Evolutionary conservation across 345 rosid species (phyloP).

Genomic region (Lepidium africanum): DNA sequence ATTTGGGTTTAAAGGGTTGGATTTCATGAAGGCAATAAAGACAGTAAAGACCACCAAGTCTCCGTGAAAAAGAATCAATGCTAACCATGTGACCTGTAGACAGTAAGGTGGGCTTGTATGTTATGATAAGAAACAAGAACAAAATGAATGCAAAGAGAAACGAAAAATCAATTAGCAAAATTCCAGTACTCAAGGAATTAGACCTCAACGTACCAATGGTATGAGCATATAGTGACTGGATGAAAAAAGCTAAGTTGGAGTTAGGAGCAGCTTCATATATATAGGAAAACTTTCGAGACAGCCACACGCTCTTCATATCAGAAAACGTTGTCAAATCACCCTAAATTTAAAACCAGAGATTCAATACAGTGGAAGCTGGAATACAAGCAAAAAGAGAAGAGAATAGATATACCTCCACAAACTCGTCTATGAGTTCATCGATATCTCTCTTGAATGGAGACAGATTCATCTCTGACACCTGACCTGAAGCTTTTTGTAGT

Average conservation of each 20-base stretch:
- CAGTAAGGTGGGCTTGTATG: background rate
- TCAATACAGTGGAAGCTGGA: background rate
- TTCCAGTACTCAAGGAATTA: background rate
- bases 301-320: slow-evolving; percentile 66
- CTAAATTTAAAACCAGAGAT: slow-evolving; percentile 21
- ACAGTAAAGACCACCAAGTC: slow-evolving; percentile 88
- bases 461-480: slow-evolving; percentile 24
- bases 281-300: slow-evolving; percentile 47
- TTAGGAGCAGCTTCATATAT: slow-evolving; percentile 52
- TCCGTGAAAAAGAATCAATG: slow-evolving; percentile 43
- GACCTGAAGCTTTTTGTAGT: too few relatives aligned
- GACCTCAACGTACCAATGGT: slow-evolving; percentile 35
- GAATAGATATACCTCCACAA: slow-evolving; percentile 33
- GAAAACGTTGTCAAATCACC: slow-evolving; percentile 34
- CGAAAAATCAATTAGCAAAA: background rate
- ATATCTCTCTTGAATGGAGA: slow-evolving; percentile 55
- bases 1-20: slow-evolving; percentile 82
- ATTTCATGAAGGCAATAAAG: slow-evolving; percentile 80
- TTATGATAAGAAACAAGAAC: background rate
- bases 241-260: slow-evolving; percentile 42
- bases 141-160: background rate
- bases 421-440: slow-evolving; percentile 50
- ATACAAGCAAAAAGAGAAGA: background rate
- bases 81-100: slow-evolving; percentile 62
- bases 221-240: slow-evolving; percentile 67